Conservation (phyloP, 768 basidiomycete species). For the Lactarius vividus region DNA sequence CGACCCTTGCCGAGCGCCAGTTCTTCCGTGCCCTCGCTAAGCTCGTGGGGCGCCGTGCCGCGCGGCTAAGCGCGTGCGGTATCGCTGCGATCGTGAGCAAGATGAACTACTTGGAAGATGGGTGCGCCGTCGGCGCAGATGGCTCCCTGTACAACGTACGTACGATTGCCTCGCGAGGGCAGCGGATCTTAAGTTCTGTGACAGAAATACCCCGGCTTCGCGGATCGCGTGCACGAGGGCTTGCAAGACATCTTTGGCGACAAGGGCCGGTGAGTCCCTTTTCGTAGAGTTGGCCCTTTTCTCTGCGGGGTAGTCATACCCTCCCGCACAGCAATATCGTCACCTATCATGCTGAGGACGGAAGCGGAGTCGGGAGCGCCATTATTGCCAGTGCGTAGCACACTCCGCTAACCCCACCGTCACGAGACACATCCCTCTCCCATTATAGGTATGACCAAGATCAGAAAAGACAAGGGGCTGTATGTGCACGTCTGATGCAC, state of each 20-base stretch:
- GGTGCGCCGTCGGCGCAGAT: conserved; percentile 87
- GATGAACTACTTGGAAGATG: conserved; percentile 90
- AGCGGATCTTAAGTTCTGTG: background rate
- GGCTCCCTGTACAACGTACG: conserved; percentile 93
- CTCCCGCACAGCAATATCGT: conserved; percentile 53
- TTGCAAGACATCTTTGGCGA: conserved; percentile 94
- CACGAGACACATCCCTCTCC: background rate
- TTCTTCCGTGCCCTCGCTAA: conserved; percentile 95
- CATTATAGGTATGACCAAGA: conserved; percentile 81
- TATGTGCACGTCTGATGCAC: conserved; percentile 47
- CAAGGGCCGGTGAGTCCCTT: conserved; percentile 71
- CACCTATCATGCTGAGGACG: conserved; percentile 85
- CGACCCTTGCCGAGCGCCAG: conserved; percentile 92
- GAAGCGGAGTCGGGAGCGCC: conserved; percentile 92
- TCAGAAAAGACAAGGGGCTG: conserved; percentile 64
- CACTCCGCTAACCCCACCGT: background rate
- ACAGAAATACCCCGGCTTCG: conserved; percentile 96
- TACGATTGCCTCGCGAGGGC: conserved; percentile 19
- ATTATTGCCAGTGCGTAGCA: conserved; percentile 77
- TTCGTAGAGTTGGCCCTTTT: background rate
- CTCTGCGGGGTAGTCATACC: background rate
- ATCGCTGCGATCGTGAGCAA: conserved; percentile 96
- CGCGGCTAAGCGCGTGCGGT: conserved; percentile 89
- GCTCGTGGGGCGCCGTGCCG: conserved; percentile 85
- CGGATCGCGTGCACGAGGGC: conserved; percentile 90